These are phyloP conservation scores for Datisca glomerata DNA, from an alignment of 306 rosid species.

Conservation along the genomic window DNA sequence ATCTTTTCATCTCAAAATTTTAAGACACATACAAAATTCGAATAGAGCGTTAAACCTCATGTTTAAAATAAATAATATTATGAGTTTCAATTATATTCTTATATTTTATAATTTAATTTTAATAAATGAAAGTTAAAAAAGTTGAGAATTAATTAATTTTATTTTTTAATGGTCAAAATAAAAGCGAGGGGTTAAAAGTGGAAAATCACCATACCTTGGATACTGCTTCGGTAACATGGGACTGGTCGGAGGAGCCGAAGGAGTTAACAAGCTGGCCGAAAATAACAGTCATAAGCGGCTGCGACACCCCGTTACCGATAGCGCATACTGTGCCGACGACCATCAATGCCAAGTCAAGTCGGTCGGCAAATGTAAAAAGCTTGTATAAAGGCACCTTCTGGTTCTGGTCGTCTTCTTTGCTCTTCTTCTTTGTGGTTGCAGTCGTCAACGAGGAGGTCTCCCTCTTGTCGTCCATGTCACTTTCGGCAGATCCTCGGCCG, in stretches of 20 bases:
- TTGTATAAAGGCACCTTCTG: constrained; percentile 34
- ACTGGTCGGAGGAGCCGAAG: constrained; percentile 28
- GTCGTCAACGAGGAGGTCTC: too few species aligned
- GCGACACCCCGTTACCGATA: constrained; percentile 32
- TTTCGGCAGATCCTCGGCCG: too few species aligned
- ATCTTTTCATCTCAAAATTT: too few species aligned
- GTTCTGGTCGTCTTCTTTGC: constrained; percentile 1
- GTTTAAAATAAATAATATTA: too few species aligned
- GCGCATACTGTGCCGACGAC: constrained; percentile 38
- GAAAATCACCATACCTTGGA: too few species aligned
- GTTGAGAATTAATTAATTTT: not conserved
- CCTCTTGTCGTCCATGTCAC: too few species aligned
- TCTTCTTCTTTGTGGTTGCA: too few species aligned
- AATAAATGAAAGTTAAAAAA: not conserved
- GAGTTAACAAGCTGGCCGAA: constrained; percentile 42
- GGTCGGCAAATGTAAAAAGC: constrained; percentile 56
- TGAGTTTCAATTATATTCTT: too few species aligned
- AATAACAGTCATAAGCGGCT: constrained; percentile 48
- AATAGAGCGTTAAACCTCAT: too few species aligned
- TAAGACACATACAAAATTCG: too few species aligned
- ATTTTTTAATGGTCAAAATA: too few species aligned
- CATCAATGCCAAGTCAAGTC: constrained; percentile 37
- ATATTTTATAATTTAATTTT: not conserved
- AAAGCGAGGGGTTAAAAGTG: too few species aligned
- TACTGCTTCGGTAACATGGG: constrained; percentile 16